phyloP scores from a whole-genome alignment of 768 basidiomycete species.

The Scleroderma bovista region DNA sequence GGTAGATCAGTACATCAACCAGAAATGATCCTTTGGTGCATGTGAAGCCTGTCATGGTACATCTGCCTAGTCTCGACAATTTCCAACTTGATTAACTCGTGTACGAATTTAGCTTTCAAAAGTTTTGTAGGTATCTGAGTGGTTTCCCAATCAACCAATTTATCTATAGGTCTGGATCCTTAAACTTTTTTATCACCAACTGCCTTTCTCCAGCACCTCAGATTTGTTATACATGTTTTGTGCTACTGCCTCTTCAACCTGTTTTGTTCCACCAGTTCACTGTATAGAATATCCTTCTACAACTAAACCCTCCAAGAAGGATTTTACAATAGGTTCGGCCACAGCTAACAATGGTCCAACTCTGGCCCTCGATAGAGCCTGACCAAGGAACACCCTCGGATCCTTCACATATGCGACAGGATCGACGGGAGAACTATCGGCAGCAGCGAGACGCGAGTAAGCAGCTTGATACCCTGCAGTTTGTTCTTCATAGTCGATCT shows the following conservation, averaged over 20 bases:
- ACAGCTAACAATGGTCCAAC: conserved; percentile 16
- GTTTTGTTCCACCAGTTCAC: not conserved
- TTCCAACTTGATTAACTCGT: too few species aligned
- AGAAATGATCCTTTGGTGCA: too few species aligned
- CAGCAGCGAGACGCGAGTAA: conserved; percentile 86
- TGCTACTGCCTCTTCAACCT: not conserved
- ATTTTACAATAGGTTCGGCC: conserved; percentile 17
- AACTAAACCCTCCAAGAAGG: conserved; percentile 29
- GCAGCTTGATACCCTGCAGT: conserved; percentile 89
- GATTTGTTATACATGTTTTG: not conserved
- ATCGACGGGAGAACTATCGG: conserved; percentile 53
- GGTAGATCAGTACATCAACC: too few species aligned
- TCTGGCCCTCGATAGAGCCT: conserved; percentile 28
- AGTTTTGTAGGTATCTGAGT: too few species aligned
- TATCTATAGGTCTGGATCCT: too few species aligned
- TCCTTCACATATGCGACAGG: conserved; percentile 56
- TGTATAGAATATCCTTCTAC: conserved; percentile 25
- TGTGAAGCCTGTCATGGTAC: too few species aligned
- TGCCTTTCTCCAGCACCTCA: too few species aligned
- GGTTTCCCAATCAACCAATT: too few species aligned
- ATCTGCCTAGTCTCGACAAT: too few species aligned
- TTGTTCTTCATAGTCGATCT: conserved; percentile 88
- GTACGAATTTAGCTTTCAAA: too few species aligned
- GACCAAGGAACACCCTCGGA: conserved; percentile 48
- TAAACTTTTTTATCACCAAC: too few species aligned